Percentiles rank a stretch among this genome's conserved stretches.
Conservation (phyloP, 768 basidiomycete species). For the Lentinula boryana region DNA sequence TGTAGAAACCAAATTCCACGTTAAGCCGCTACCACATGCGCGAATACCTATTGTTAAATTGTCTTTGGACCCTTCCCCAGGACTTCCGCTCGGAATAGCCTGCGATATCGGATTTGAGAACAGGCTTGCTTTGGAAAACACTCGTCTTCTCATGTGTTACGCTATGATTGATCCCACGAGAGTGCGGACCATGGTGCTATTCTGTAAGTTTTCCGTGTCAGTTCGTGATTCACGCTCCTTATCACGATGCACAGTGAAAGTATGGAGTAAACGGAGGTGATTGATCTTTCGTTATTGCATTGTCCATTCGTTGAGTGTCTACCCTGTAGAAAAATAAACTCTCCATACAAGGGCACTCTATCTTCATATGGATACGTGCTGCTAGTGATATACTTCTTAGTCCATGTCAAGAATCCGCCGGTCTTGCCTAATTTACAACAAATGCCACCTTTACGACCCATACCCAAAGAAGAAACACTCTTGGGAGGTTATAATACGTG, state of each 20-base stretch:
- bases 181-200: conserved; percentile 89
- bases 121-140: conserved; percentile 94
- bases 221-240: neutral
- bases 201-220: conserved; percentile 60
- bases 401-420: conserved; percentile 96
- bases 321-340: conserved; percentile 84
- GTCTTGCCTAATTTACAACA: conserved; percentile 95
- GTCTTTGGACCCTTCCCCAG: conserved; percentile 80
- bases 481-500: conserved; percentile 80
- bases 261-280: conserved; percentile 95
- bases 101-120: conserved; percentile 99
- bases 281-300: conserved; percentile 7
- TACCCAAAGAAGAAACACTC: conserved; percentile 73
- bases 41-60: conserved; percentile 99
- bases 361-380: conserved; percentile 98
- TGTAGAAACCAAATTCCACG: conserved; percentile 85
- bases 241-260: conserved; percentile 65
- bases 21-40: conserved; percentile 93
- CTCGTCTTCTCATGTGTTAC: conserved; percentile 92
- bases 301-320: neutral
- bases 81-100: conserved; percentile 81
- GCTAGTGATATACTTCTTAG: conserved; percentile 95
- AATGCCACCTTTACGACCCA: conserved; percentile 86
- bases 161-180: conserved; percentile 94
- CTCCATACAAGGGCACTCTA: conserved; percentile 93